These are phyloP conservation scores for Coemansia sp. DNA, from an alignment of 192 early-diverging fungal genomes.

Conservation along the genomic window DNA sequence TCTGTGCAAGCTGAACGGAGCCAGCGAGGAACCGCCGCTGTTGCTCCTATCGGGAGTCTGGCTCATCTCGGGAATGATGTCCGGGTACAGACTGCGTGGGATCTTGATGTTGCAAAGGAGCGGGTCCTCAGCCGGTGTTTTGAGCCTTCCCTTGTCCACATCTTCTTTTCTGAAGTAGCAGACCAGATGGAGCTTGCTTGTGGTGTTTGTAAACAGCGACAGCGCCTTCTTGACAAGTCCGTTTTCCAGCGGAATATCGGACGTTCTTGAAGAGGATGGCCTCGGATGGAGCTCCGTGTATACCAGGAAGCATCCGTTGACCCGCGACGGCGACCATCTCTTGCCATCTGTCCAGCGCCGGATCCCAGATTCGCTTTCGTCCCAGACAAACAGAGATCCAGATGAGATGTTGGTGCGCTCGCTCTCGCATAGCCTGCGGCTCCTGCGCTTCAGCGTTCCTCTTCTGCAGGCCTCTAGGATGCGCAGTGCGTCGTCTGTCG, in stretches of 20 bases:
- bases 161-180: slow-evolving; percentile 82
- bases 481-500: slow-evolving; percentile 82
- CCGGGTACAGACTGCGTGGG: slow-evolving; percentile 76
- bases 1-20: neutral
- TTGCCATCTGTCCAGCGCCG: slow-evolving; percentile 86
- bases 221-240: slow-evolving; percentile 83
- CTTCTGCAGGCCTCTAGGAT: slow-evolving; percentile 86
- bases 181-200: slow-evolving; percentile 81
- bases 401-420: slow-evolving; percentile 75
- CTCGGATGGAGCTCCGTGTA: slow-evolving; percentile 77
- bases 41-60: neutral
- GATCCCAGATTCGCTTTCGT: slow-evolving; percentile 88
- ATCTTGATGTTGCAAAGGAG: slow-evolving; percentile 62
- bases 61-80: slow-evolving; percentile 50
- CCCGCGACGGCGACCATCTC: slow-evolving; percentile 83
- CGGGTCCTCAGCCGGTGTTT: slow-evolving; percentile 63
- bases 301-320: slow-evolving; percentile 78
- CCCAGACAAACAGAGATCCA: slow-evolving; percentile 83
- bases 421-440: slow-evolving; percentile 71
- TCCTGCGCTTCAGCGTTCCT: slow-evolving; percentile 65
- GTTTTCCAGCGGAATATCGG: slow-evolving; percentile 55
- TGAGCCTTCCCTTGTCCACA: slow-evolving; percentile 56
- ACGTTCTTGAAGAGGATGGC: slow-evolving; percentile 8
- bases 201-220: slow-evolving; percentile 71
- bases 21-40: neutral